Base-by-base conservation (phyloP, 225 moss, liverwort and hornwort species). In the Bryum argenteum region DNA sequence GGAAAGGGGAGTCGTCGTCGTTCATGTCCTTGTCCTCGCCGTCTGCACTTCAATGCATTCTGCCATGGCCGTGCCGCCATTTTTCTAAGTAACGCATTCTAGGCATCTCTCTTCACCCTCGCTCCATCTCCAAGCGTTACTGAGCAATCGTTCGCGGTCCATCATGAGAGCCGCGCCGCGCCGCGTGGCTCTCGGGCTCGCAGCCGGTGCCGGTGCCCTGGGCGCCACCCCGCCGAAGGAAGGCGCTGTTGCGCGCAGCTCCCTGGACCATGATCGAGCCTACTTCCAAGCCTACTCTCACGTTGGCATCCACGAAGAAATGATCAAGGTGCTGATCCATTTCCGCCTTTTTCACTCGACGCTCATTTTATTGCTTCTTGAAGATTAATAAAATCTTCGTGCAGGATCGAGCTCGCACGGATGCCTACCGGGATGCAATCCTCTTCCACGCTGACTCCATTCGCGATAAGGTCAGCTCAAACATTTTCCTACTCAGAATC, bases 201-300 rank as follows among this genome's bases (percentile, higher is more conserved):
- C 61, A 3, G 33, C 10, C 10, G 14, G 48, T 53, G 57, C 3
- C 40, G 66, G 68, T 42, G 26, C 39, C 18, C 62, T 61, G 42
- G 73, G 56, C 51, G 63, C 78, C 26, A 53, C 77, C 19, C 60
- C 78, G 20, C 77, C 50, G 63, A 80, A 74, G 69, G 89, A 84
- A 66, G 82, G 84, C 53, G 55, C 81, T n/a, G 84, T 88, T 1
- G 38, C 71, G 37, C 65, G 80, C 54, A 63, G 59, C 66, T 78
- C 85, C 66, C 75, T 78, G 52, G 97, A 97, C n/a, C 90, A 97
- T 41, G 97, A 97, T 83, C 90, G 89, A 41, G 97, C 97, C n/a
- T 97, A 97, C 75, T 97, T 97, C 44, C 97, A 92, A 41, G 89
- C 97, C 28, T 97, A 97, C 77, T 90, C 97, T 19, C 94, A 97